phyloP scores from a whole-genome alignment of 108 stramenopile genomes.

The Skeletonema marinoi region DNA sequence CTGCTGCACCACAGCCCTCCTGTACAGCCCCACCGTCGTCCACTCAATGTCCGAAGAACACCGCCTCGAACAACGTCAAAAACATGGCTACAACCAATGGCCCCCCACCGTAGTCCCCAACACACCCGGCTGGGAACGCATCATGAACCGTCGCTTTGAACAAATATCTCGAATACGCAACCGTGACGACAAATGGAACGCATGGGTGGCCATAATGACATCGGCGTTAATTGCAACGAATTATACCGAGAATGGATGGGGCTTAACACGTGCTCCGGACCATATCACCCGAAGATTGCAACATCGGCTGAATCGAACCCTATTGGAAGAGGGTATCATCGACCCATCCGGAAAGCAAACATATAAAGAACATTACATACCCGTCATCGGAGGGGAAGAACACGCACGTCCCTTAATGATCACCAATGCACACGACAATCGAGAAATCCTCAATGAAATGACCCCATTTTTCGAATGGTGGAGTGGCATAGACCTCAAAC shows the following conservation, averaged over 20 bases:
- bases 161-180: constrained; percentile 53
- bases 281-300: constrained; percentile 35
- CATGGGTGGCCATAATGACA: constrained; percentile 59
- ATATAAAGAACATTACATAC: constrained; percentile 28
- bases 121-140: constrained; percentile 63
- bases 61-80: constrained; percentile 46
- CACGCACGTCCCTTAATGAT: constrained; percentile 44
- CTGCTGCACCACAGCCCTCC: too few species aligned
- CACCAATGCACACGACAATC: constrained; percentile 11
- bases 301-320: constrained; percentile 11
- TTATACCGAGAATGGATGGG: constrained; percentile 73
- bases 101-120: constrained; percentile 58
- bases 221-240: constrained; percentile 52
- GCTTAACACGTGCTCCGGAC: constrained; percentile 44
- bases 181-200: constrained; percentile 53
- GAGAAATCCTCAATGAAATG: constrained; percentile 53
- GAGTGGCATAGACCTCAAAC: constrained; percentile 57
- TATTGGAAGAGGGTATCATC: constrained; percentile 6
- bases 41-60: constrained; percentile 35
- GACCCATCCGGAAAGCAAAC: neutral
- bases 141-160: constrained; percentile 61
- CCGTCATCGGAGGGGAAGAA: constrained; percentile 39
- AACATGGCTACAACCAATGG: constrained; percentile 60
- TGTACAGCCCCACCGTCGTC: neutral
- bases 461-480: constrained; percentile 70